Conservation (phyloP, 176 grass and related monocot genomes). For the Calamus simplicifolius region DNA sequence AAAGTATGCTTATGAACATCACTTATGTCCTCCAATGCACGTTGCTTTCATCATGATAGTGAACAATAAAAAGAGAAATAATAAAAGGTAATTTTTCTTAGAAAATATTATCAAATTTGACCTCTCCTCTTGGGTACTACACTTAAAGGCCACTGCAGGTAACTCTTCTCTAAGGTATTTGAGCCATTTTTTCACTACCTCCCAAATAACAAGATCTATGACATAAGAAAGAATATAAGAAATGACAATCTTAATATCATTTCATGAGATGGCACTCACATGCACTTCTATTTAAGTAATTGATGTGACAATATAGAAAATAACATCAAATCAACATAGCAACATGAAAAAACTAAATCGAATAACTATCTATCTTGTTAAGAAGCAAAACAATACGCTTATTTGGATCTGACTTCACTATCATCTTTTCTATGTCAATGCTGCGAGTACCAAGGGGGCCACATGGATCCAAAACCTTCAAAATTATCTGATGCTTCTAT, state of each 20-base stretch:
- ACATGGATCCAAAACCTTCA: conserved; percentile 89
- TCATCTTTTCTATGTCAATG: conserved; percentile 83
- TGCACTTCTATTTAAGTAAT: no score
- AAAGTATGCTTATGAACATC: no score
- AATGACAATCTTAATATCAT: neutral
- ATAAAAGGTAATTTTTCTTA: no score
- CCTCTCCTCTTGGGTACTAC: conserved; percentile 89
- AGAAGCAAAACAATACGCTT: conserved; percentile 85
- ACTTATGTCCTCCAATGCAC: no score
- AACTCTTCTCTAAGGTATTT: conserved; percentile 81
- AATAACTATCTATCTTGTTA: conserved; percentile 75
- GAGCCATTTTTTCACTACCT: conserved; percentile 78
- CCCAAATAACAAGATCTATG: conserved; percentile 77
- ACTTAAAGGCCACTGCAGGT: conserved; percentile 86
- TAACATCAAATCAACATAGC: neutral
- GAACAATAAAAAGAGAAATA: no score
- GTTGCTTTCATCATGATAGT: no score
- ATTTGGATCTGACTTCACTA: conserved; percentile 58
- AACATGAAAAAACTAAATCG: neutral
- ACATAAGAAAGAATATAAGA: neutral
- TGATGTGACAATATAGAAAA: no score
- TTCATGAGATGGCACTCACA: no score
- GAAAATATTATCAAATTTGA: conserved; percentile 27
- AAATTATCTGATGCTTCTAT: conserved; percentile 79
- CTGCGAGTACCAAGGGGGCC: conserved; percentile 69